Conservation (phyloP, 306 rosid species). For the Pyrus communis region DNA sequence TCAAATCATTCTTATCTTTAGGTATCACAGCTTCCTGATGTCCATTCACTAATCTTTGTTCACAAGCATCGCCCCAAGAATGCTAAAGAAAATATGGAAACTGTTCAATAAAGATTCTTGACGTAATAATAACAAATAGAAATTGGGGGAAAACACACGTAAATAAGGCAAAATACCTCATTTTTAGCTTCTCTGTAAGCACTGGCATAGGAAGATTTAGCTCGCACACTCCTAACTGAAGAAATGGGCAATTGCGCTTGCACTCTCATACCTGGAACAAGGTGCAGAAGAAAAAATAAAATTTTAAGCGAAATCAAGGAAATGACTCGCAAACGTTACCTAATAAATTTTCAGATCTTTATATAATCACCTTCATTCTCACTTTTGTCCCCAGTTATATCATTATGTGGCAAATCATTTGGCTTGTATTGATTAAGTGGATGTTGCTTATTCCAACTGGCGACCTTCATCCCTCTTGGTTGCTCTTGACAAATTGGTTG, state of each 20-base stretch:
- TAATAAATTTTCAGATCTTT: slow-evolving; percentile 23
- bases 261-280: slow-evolving; percentile 47
- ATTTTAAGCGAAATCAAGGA: slow-evolving; percentile 39
- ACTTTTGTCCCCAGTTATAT: slow-evolving; percentile 33
- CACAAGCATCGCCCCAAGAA: slow-evolving; percentile 26
- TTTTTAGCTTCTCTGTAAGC: slow-evolving; percentile 31
- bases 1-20: slow-evolving; percentile 1
- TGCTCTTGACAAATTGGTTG: slow-evolving; percentile 39
- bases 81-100: slow-evolving; percentile 32
- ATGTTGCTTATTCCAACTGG: slow-evolving; percentile 15
- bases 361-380: slow-evolving; percentile 38
- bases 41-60: slow-evolving; percentile 15
- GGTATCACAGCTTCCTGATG: slow-evolving; percentile 1
- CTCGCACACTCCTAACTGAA: slow-evolving; percentile 29
- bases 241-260: slow-evolving; percentile 24
- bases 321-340: slow-evolving; percentile 45
- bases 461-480: slow-evolving; percentile 35
- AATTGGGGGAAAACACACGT: background rate
- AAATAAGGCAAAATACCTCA: slow-evolving; percentile 31
- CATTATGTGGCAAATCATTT: slow-evolving; percentile 22
- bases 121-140: slow-evolving; percentile 8
- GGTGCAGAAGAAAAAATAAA: slow-evolving; percentile 36
- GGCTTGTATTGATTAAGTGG: slow-evolving; percentile 30
- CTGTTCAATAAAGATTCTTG: slow-evolving; percentile 1
- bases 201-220: slow-evolving; percentile 30